Percentiles rank a stretch among this genome's conserved stretches.
Conservation (phyloP, 345 rosid species). For the Citrus mangshanensis region DNA sequence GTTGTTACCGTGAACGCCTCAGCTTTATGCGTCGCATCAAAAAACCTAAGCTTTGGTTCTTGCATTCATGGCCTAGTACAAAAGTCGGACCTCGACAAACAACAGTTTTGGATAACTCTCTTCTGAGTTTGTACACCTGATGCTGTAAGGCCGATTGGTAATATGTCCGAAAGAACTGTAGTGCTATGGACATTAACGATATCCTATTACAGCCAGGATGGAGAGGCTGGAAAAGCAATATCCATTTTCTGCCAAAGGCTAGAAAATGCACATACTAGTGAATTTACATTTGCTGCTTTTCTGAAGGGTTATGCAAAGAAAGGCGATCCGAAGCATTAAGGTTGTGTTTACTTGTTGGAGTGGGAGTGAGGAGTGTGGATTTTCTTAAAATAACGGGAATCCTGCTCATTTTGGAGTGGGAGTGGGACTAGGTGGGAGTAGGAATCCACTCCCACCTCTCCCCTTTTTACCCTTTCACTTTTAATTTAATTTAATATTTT, state of each 20-base stretch:
- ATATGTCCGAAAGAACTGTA: conserved; percentile 42
- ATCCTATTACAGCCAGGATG: conserved; percentile 23
- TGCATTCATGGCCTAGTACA: conserved; percentile 18
- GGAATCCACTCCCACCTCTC: too few species aligned
- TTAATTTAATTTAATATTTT: too few species aligned
- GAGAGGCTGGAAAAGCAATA: conserved; percentile 20
- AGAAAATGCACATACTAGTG: conserved; percentile 33
- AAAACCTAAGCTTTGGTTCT: conserved; percentile 20
- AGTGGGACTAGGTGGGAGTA: too few species aligned
- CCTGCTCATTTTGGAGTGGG: too few species aligned
- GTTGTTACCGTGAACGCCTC: neutral
- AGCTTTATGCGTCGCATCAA: conserved; percentile 7
- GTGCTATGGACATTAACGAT: conserved; percentile 39
- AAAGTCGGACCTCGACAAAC: conserved; percentile 22
- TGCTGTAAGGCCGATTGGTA: conserved; percentile 32
- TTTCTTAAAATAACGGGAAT: too few species aligned
- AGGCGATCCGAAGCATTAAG: neutral
- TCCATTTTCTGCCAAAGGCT: conserved; percentile 26
- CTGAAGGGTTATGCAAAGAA: conserved; percentile 30
- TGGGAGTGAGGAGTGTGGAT: too few species aligned
- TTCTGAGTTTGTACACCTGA: conserved; percentile 26
- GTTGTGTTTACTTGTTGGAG: too few species aligned
- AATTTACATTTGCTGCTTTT: conserved; percentile 37
- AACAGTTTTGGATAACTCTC: conserved; percentile 26
- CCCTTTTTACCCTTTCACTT: too few species aligned